Conservation (phyloP, 2,329 filamentous ascomycete genomes). For the Botryotinia globosa region DNA sequence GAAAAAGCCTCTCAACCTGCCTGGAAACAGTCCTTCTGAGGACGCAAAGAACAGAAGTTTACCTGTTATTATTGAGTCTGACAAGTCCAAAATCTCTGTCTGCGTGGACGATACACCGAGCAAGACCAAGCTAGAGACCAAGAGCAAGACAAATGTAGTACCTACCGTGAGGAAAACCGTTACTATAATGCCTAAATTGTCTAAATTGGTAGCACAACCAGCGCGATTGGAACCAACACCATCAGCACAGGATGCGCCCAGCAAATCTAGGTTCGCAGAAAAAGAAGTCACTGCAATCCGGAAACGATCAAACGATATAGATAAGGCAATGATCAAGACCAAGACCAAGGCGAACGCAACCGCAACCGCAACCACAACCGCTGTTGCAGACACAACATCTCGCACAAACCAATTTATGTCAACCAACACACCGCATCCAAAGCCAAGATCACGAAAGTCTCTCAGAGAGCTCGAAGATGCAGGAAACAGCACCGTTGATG, state of each 20-base stretch:
- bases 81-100: neutral
- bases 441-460: neutral
- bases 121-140: neutral
- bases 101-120: neutral
- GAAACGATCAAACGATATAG: neutral
- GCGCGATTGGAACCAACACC: neutral
- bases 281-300: neutral
- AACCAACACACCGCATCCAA: neutral
- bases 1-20: neutral
- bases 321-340: neutral
- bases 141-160: neutral
- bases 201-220: neutral
- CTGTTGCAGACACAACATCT: neutral
- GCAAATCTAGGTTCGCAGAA: neutral
- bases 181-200: neutral
- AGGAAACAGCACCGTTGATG: too few relatives aligned
- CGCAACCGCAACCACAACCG: neutral
- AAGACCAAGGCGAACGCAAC: neutral
- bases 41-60: neutral
- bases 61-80: neutral
- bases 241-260: neutral
- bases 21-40: neutral
- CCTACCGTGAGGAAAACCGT: neutral
- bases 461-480: neutral
- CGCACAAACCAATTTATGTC: neutral